Evolutionary conservation across 768 basidiomycete species (phyloP), one percentile per base, ranked within the genome.

Genomic region (Hypholoma sublateritium): DNA sequence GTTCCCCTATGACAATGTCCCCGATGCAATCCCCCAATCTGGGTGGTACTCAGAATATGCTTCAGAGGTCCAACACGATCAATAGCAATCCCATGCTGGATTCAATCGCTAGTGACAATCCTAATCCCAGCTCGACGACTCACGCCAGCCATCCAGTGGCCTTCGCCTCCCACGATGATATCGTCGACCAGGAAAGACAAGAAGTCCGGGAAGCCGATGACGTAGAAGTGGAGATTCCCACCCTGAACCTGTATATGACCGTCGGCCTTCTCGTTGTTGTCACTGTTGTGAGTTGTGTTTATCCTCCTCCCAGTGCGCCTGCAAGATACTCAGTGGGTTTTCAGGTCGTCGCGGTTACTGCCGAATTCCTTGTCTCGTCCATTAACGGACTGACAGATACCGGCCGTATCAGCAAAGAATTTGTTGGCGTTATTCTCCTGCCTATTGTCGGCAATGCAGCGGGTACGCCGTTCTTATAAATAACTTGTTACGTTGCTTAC

Each of bases 401-500:
- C 0, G 84, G 85, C 21, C 14, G 22, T 6, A 88, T 98, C 53
- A 82, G 76, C 57, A 81, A 84, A 58, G 91, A 90, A 68, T 98
- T 94, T 67, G 87, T 97, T 58, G 95, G 91, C 12, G 71, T 97
- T 17, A 82, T 82, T 42, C 76, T 98, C 13, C 80, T 98, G 7
- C 96, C 96, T 5, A 93, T 97, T 36, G 94, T 95, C 13, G 92
- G 92, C 17, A 94, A 93, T 67, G 89, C 92, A 5, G 93, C 91
- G 54, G 84, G 84, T 83, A 55, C 28, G 75, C 65, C n/a, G 45
- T 41, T 47, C 2, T 22, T 53, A 7, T 57, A 13, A 22, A n/a
- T 49, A 32, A 37, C 19, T 32, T 32, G 28, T 19, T 48, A 22
- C 25, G 34, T 25, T 51, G 41, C 51, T 12, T 45, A 6, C 45